Evolutionary conservation across 2,329 filamentous ascomycete species (phyloP).

Genomic region (Penicillium expansum): DNA sequence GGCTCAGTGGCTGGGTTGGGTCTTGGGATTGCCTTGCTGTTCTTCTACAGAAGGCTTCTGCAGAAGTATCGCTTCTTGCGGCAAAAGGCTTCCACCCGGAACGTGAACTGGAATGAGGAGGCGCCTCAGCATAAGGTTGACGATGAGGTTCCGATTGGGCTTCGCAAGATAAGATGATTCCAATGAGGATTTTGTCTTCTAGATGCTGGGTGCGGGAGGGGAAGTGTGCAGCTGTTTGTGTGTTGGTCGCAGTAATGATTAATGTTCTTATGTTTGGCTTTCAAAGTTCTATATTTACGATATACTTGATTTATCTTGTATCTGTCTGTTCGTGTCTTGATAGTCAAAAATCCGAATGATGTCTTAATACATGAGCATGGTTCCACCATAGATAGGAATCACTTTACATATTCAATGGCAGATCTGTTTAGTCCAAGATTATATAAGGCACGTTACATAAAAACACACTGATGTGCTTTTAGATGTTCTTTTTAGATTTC

Average conservation of each 20-base stretch:
- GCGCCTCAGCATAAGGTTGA: neutral
- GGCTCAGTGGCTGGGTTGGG: constrained; percentile 23
- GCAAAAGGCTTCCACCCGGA: neutral
- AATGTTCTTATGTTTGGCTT: neutral
- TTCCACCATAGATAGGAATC: too few relatives aligned
- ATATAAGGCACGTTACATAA: too few relatives aligned
- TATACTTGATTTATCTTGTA: too few relatives aligned
- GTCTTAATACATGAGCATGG: too few relatives aligned
- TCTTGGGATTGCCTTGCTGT: constrained; percentile 17
- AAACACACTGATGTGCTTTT: too few relatives aligned
- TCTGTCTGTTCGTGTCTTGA: neutral
- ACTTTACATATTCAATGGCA: too few relatives aligned
- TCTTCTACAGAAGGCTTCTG: constrained; percentile 5
- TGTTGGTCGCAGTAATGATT: neutral
- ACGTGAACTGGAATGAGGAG: neutral
- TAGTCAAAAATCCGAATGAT: neutral
- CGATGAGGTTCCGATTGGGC: neutral
- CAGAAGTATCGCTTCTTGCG: neutral
- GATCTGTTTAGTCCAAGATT: too few relatives aligned
- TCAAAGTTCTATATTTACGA: neutral
- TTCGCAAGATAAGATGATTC: neutral
- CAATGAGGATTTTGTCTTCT: neutral
- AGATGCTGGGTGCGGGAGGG: neutral
- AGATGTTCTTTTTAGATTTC: too few relatives aligned
- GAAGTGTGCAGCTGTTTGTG: neutral